phyloP scores from a whole-genome alignment of 2,329 filamentous ascomycete genomes.

The Westerdykella aurantiaca region DNA sequence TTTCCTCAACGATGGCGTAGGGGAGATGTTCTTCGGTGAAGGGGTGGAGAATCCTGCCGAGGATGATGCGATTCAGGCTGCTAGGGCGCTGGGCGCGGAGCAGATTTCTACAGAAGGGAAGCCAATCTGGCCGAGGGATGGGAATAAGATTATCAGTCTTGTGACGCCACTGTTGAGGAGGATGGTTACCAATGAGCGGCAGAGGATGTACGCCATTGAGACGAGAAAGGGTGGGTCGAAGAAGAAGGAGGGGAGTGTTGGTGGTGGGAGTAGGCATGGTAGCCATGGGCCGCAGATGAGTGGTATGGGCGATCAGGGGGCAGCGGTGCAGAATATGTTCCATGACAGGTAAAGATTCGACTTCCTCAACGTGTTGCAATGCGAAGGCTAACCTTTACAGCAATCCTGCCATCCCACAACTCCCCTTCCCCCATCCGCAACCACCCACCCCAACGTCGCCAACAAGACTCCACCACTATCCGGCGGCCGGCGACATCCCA shows the following conservation, averaged over 20 bases:
- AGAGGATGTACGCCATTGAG: slow-evolving; percentile 53
- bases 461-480: neutral
- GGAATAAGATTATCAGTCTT: slow-evolving; percentile 51
- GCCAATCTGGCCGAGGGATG: slow-evolving; percentile 51
- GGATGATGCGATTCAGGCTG: slow-evolving; percentile 29
- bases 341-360: neutral
- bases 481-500: neutral
- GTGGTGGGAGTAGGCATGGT: slow-evolving; percentile 6
- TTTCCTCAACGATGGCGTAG: slow-evolving; percentile 48
- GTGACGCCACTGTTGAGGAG: slow-evolving; percentile 53
- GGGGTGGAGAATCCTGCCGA: slow-evolving; percentile 27
- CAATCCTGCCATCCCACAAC: neutral
- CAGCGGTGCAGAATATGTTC: neutral
- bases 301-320: neutral
- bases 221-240: slow-evolving; percentile 47
- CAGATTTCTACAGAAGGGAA: slow-evolving; percentile 35
- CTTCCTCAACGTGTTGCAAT: too few relatives aligned
- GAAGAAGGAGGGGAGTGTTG: slow-evolving; percentile 20
- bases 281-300: neutral
- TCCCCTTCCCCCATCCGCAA: neutral
- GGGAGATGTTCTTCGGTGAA: slow-evolving; percentile 48
- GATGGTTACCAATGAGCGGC: slow-evolving; percentile 57
- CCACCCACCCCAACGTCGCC: neutral
- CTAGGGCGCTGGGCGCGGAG: slow-evolving; percentile 37
- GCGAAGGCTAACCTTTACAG: neutral